Evolutionary conservation across 2,329 filamentous ascomycete species (phyloP).

Genomic region (Endothia cerciana): DNA sequence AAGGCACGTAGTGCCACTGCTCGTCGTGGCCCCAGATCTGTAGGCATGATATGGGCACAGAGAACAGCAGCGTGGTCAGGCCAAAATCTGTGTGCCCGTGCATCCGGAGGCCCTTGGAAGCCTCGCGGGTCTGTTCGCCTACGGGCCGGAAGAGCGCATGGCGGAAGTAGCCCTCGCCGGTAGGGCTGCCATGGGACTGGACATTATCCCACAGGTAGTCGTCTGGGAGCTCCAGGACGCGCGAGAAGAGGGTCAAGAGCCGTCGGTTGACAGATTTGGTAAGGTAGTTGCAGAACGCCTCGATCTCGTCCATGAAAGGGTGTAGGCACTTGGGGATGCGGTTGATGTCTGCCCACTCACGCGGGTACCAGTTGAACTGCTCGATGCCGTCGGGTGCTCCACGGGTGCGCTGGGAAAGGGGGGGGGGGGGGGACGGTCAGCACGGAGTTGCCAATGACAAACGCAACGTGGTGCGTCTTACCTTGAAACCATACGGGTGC

Average conservation of each 20-base stretch:
- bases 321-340: conserved; percentile 50
- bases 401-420: conserved; percentile 41
- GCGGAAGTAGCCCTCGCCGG: conserved; percentile 50
- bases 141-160: conserved; percentile 48
- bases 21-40: conserved; percentile 50
- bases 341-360: conserved; percentile 47
- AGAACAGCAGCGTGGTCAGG: conserved; percentile 50
- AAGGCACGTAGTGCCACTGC: conserved; percentile 51
- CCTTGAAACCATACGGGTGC: conserved; percentile 50
- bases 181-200: conserved; percentile 46
- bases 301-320: conserved; percentile 55
- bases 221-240: conserved; percentile 48
- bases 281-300: conserved; percentile 44
- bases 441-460: neutral
- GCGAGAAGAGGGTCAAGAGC: conserved; percentile 45
- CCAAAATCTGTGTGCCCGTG: conserved; percentile 54
- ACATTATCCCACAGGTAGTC: conserved; percentile 49
- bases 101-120: conserved; percentile 46
- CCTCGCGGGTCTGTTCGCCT: conserved; percentile 38
- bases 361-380: conserved; percentile 58
- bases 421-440: neutral
- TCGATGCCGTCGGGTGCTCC: conserved; percentile 53
- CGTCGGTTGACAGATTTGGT: conserved; percentile 51
- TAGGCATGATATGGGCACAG: conserved; percentile 50
- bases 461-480: conserved; percentile 2